These are phyloP conservation scores for Colletotrichum plurivorum DNA, from an alignment of 2,329 filamentous ascomycete genomes.

Conservation along the genomic window DNA sequence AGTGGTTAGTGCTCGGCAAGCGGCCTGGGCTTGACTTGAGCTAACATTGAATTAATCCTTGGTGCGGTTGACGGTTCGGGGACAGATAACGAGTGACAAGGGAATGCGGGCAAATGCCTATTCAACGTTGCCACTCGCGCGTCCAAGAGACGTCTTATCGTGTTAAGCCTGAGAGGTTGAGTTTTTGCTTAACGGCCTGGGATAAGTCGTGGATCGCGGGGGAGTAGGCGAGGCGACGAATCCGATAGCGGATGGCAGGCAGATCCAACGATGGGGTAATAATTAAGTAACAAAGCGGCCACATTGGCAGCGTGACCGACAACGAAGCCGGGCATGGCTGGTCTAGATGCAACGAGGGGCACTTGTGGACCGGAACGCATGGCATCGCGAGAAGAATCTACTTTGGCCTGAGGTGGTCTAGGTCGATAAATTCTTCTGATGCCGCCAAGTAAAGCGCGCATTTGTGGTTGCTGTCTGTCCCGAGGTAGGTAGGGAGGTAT, in stretches of 20 bases:
- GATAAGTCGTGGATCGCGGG: constrained; percentile 16
- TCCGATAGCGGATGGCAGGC: constrained; percentile 37
- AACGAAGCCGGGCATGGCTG: constrained; percentile 28
- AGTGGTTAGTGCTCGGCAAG: constrained; percentile 17
- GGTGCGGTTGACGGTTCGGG: background rate
- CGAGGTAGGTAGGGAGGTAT: background rate
- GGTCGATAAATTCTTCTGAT: background rate
- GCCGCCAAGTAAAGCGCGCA: background rate
- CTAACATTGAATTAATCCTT: constrained; percentile 30
- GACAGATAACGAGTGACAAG: constrained; percentile 31
- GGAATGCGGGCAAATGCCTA: constrained; percentile 32
- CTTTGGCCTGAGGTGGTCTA: background rate
- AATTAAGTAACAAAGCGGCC: constrained; percentile 41
- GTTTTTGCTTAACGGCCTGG: background rate
- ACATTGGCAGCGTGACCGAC: constrained; percentile 29
- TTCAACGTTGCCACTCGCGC: constrained; percentile 13
- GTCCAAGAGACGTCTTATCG: constrained; percentile 14
- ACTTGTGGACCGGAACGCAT: constrained; percentile 14
- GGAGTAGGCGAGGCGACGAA: constrained; percentile 44
- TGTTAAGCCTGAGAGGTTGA: constrained; percentile 16
- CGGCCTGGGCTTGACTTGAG: constrained; percentile 17
- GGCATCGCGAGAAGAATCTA: background rate
- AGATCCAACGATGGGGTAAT: constrained; percentile 42
- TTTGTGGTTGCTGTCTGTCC: background rate
- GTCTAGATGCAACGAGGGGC: constrained; percentile 22